phyloP scores from a whole-genome alignment of 202 grass and related monocot species.

The Thinopyrum obtusiflorum region DNA sequence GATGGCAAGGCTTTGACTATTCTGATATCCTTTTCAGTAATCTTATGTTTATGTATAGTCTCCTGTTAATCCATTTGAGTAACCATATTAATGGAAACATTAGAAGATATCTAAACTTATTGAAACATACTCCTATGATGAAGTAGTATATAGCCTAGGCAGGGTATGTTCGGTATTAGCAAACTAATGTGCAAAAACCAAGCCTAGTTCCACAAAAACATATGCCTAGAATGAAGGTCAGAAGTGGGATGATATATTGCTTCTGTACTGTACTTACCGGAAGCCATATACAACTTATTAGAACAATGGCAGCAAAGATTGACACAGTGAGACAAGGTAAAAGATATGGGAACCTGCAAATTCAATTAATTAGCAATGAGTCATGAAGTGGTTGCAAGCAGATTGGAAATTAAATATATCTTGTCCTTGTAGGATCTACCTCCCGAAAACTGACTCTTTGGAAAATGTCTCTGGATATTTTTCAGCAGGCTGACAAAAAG shows the following conservation, averaged over 20 bases:
- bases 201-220: neutral
- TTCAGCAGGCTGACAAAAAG: constrained; percentile 49
- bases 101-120: neutral
- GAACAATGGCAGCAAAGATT: constrained; percentile 37
- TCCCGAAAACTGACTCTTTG: constrained; percentile 44
- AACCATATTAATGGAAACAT: neutral
- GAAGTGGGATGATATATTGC: neutral
- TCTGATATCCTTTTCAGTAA: neutral
- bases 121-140: neutral
- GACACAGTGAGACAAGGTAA: constrained; percentile 52
- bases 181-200: neutral
- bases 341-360: constrained; percentile 65
- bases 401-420: neutral
- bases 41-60: constrained; percentile 58
- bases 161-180: neutral
- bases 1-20: constrained; percentile 17
- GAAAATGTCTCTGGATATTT: constrained; percentile 56
- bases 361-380: neutral
- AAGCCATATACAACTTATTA: constrained; percentile 64
- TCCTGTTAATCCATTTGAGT: constrained; percentile 40
- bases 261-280: constrained; percentile 51
- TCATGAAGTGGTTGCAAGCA: neutral
- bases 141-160: neutral
- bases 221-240: neutral
- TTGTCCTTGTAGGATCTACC: constrained; percentile 29